Evolutionary conservation across 148 eudicot species (phyloP).

Genomic region (Spergularia marina): DNA sequence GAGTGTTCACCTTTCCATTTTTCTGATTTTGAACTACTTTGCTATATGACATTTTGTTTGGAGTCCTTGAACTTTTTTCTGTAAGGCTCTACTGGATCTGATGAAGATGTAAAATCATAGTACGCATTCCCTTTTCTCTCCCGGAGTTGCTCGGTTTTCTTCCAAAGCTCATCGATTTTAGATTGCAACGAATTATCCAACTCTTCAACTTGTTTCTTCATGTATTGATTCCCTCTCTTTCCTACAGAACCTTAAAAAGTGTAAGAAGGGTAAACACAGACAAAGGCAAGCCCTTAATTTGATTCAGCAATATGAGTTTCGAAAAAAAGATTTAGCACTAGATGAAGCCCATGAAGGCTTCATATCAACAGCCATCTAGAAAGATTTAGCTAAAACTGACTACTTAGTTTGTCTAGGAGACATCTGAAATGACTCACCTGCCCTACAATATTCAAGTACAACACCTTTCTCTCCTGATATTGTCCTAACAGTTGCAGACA

Average conservation of each 20-base stretch:
- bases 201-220: constrained; percentile 15
- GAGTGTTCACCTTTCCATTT: not conserved
- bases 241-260: constrained; percentile 12
- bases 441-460: constrained; percentile 6
- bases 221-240: constrained; percentile 3
- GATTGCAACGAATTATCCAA: not conserved
- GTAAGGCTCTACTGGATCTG: constrained; percentile 4
- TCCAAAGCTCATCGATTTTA: constrained; percentile 19
- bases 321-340: not conserved
- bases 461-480: constrained; percentile 4
- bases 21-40: constrained; percentile 6
- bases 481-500: constrained; percentile 16
- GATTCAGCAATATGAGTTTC: too few species aligned
- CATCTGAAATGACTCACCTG: constrained; percentile 7
- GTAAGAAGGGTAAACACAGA: not conserved
- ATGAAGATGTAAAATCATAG: constrained; percentile 1
- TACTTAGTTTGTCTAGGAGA: too few species aligned
- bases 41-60: not conserved
- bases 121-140: not conserved
- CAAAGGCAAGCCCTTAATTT: too few species aligned
- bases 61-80: constrained; percentile 10
- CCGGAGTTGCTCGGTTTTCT: constrained; percentile 10
- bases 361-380: not conserved
- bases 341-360: not conserved
- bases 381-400: too few species aligned